phyloP scores from a whole-genome alignment of 371 early-diverging fungal genomes.

The Fennellomyces sp. region DNA sequence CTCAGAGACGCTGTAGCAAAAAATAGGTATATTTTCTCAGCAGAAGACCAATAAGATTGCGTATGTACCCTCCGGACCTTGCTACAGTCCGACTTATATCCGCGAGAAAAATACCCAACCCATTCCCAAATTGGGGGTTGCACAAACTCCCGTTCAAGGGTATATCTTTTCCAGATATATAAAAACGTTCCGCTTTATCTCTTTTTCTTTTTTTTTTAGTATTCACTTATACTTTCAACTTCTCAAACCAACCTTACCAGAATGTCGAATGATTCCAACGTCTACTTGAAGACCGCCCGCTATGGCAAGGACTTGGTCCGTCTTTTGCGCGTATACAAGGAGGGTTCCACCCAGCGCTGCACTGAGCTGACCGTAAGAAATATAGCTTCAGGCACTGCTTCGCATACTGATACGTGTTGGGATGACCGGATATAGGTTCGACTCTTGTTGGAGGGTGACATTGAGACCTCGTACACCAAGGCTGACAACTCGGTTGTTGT shows the following conservation, averaged over 20 bases:
- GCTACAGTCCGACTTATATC: not conserved
- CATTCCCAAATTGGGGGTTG: not conserved
- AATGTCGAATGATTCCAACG: slow-evolving; percentile 21
- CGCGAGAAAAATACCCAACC: not conserved
- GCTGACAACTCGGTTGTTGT: slow-evolving; percentile 74
- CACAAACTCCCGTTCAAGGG: not conserved
- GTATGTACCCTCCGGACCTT: not conserved
- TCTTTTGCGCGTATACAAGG: slow-evolving; percentile 75
- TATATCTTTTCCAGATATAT: not conserved
- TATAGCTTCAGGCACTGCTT: not conserved
- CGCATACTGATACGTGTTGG: too few relatives aligned
- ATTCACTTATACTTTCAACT: slow-evolving; percentile 1
- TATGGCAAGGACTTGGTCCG: slow-evolving; percentile 85
- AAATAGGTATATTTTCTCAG: not conserved
- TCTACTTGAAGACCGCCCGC: slow-evolving; percentile 61
- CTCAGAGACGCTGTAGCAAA: not conserved
- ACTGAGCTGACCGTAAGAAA: slow-evolving; percentile 72
- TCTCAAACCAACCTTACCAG: slow-evolving; percentile 5
- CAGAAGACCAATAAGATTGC: not conserved
- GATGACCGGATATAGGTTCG: slow-evolving; percentile 55
- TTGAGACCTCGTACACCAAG: slow-evolving; percentile 79
- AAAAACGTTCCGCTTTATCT: not conserved
- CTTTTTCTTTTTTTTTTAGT: not conserved
- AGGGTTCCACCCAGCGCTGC: slow-evolving; percentile 67
- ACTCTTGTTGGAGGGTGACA: slow-evolving; percentile 76